Evolutionary conservation across 768 basidiomycete genomes (phyloP).

Genomic region (Boletus rubropictus): DNA sequence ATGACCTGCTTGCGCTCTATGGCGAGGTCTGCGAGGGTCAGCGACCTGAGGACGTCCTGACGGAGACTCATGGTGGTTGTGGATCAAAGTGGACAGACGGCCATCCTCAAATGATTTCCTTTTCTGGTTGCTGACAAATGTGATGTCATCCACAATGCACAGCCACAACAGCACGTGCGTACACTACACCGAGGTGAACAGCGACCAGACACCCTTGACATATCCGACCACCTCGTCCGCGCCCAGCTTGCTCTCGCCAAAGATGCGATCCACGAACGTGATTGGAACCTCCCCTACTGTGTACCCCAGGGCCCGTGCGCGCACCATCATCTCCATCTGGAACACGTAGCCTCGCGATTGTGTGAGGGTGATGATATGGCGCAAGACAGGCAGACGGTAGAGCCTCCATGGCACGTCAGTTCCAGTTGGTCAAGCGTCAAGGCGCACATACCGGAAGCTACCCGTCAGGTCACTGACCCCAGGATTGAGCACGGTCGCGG

Average conservation of each 20-base stretch:
- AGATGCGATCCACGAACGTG: constrained; percentile 91
- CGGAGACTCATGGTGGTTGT: constrained; percentile 55
- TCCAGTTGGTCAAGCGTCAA: background rate
- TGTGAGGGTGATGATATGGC: constrained; percentile 78
- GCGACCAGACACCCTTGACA: constrained; percentile 74
- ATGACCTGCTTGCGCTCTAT: constrained; percentile 21
- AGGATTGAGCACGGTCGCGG: constrained; percentile 76
- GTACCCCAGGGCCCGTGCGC: constrained; percentile 79
- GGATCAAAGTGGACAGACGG: constrained; percentile 3
- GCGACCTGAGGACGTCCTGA: constrained; percentile 62
- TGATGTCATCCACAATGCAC: constrained; percentile 18
- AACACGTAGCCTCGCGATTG: constrained; percentile 91
- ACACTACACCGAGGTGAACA: constrained; percentile 66
- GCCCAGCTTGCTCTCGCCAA: constrained; percentile 88
- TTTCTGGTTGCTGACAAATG: constrained; percentile 16
- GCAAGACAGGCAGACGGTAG: constrained; percentile 70
- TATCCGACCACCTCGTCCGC: constrained; percentile 86
- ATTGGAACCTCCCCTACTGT: constrained; percentile 88
- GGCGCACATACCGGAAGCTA: constrained; percentile 64
- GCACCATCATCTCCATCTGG: constrained; percentile 98
- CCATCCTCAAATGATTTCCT: constrained; percentile 1
- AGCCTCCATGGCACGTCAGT: constrained; percentile 39
- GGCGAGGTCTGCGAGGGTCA: constrained; percentile 34
- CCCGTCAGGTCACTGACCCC: constrained; percentile 90
- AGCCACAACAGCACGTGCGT: constrained; percentile 5